Base-by-base conservation (phyloP, 129 eudicot species). In the Saussurea involucrata region DNA sequence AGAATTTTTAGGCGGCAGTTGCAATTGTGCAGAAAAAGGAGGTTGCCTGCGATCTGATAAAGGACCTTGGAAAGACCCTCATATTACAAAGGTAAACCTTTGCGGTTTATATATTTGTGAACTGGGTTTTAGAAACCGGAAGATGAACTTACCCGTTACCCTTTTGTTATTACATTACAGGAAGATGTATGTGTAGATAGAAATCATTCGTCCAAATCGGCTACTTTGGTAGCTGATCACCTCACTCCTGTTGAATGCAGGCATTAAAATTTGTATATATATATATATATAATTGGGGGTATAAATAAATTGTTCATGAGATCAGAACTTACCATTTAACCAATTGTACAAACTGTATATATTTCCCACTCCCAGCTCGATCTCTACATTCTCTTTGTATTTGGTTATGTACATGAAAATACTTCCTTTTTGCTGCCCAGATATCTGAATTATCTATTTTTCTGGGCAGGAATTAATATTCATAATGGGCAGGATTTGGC, bases 41-140 rank as follows among this genome's bases (percentile, higher is more conserved):
- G 96, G 94, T 64, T 92, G 98, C 34, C 29, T 92, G 71, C 65
- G 88, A 68, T 92, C 94, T 15, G 78, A 88, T 79, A 92, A 92
- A 82, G 96, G 97, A 55, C 97, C 97, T 29, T 92, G 97, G 97
- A 86, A 74, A 53, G 90, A 92, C 83, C 88, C 86, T 42, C 74
- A 60, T 34, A 76, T 92, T 37, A 40, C 78, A 27, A 89, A 91
- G 90, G 96, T 90, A 58, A n/a, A n/a, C n/a, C n/a, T n/a, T n/a
- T 73, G 32, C 0, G 2, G 27, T 68, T 55, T 49, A 15, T 24
- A 25, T 36, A 67, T 31, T 1, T 67, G 69, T 65, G 13, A 0
- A 42, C 36, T 70, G 71, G 71, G 61, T 66, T 69, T 40, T 37
- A 22, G 33, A 42, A 28, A 40, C 25, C 8, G 33, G 29, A 49